A percentile compares a stretch with the other conserved stretches of the same genome.
Evolutionary conservation across 106 monocot genomes (phyloP).

Genomic region (Alisma plantagoaquatica): DNA sequence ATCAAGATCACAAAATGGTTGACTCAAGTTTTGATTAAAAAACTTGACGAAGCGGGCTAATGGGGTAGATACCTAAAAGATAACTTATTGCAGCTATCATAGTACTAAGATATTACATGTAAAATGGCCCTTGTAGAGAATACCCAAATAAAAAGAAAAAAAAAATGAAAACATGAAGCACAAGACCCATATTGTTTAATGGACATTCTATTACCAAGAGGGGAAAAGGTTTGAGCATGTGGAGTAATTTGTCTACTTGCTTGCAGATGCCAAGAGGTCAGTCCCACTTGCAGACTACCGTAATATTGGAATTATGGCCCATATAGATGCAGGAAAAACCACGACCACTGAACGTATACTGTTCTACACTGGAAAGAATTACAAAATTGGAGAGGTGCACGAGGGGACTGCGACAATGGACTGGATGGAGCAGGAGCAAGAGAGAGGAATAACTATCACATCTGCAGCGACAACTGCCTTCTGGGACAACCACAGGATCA

Average conservation of each 20-base stretch:
- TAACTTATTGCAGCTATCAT: too few species aligned
- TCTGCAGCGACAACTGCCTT: conserved; percentile 97
- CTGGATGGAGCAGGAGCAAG: conserved; percentile 99
- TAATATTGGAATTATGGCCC: conserved; percentile 99
- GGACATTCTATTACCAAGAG: too few species aligned
- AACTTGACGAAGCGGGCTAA: too few species aligned
- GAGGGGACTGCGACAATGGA: conserved; percentile 99
- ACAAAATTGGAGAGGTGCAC: conserved; percentile 98
- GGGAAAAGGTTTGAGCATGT: too few species aligned
- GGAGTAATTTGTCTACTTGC: not conserved
- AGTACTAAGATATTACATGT: too few species aligned
- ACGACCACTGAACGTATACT: conserved; percentile 91
- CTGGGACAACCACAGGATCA: conserved; percentile 93
- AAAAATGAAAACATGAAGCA: too few species aligned
- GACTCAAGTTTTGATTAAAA: too few species aligned
- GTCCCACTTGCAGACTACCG: conserved; percentile 79
- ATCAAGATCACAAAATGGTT: too few species aligned
- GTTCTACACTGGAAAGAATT: conserved; percentile 95
- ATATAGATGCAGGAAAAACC: conserved; percentile 98
- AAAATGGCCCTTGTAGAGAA: too few species aligned
- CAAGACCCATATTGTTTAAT: too few species aligned
- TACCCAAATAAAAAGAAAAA: too few species aligned
- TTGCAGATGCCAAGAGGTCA: conserved; percentile 40
- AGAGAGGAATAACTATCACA: conserved; percentile 96
- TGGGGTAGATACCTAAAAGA: too few species aligned